These are phyloP conservation scores for Pyrenophora graminea DNA, from an alignment of 2,329 filamentous ascomycete genomes.

Conservation along the genomic window DNA sequence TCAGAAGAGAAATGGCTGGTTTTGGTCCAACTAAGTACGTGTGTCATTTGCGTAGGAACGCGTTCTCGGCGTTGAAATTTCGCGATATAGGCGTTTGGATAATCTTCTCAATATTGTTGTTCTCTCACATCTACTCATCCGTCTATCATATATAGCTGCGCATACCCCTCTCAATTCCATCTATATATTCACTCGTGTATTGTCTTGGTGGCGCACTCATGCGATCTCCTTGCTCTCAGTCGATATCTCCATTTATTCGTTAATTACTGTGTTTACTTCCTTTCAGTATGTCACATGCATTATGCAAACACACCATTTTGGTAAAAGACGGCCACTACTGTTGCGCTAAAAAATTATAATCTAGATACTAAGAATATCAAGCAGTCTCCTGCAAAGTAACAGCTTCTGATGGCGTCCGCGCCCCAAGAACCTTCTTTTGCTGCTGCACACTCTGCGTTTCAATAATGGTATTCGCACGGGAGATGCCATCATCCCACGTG, in stretches of 20 bases:
- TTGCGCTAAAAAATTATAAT: no score
- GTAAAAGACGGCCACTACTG: no score
- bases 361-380: no score
- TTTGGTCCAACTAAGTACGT: slow-evolving; percentile 32
- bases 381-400: not conserved
- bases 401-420: not conserved
- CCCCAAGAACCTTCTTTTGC: not conserved
- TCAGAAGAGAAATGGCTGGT: slow-evolving; percentile 36
- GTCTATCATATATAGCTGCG: not conserved
- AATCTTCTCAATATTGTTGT: not conserved
- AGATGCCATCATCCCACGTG: not conserved
- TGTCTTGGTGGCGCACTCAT: not conserved
- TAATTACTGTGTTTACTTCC: no score
- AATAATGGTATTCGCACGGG: not conserved
- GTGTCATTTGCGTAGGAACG: not conserved
- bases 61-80: not conserved
- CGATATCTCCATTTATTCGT: no score
- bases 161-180: slow-evolving; percentile 10
- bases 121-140: no score
- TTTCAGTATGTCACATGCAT: no score
- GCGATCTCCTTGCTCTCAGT: not conserved
- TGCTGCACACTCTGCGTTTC: not conserved
- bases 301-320: no score
- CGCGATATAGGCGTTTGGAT: not conserved
- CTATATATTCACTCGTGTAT: not conserved